phyloP scores from a whole-genome alignment of 2,329 filamentous ascomycete genomes.

The Colletotrichum tanaceti region DNA sequence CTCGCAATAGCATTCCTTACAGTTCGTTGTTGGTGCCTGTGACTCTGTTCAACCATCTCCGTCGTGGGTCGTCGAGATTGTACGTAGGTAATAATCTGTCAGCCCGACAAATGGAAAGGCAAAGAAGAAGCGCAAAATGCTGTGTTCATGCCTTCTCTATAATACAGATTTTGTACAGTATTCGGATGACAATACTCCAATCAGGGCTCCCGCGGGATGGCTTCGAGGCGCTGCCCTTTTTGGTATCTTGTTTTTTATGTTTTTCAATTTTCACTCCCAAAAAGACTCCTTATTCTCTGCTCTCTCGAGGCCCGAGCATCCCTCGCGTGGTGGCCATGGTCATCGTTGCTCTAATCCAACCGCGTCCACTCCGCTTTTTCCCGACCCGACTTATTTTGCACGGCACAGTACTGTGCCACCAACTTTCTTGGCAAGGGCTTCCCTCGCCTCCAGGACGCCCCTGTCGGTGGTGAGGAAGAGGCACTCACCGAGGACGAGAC shows the following conservation, averaged over 20 bases:
- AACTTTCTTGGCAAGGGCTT: slow-evolving; percentile 82
- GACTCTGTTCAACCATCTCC: neutral
- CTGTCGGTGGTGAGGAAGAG: slow-evolving; percentile 82
- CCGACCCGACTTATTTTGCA: slow-evolving; percentile 58
- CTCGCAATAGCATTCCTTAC: neutral
- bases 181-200: slow-evolving; percentile 24
- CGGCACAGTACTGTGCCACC: slow-evolving; percentile 85
- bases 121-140: slow-evolving; percentile 19
- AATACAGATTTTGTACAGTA: slow-evolving; percentile 39
- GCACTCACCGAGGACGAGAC: slow-evolving; percentile 83
- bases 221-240: slow-evolving; percentile 6
- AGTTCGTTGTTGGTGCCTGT: neutral
- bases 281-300: neutral
- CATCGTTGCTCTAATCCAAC: neutral
- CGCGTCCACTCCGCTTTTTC: neutral
- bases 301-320: neutral
- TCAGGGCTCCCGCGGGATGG: slow-evolving; percentile 9
- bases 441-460: slow-evolving; percentile 83
- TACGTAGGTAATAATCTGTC: neutral
- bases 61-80: no score
- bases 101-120: neutral
- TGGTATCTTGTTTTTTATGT: slow-evolving; percentile 19
- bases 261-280: neutral
- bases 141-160: slow-evolving; percentile 37
- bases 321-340: neutral